Base-by-base conservation (phyloP, 179 eudicot species). In the Spergularia azorica region DNA sequence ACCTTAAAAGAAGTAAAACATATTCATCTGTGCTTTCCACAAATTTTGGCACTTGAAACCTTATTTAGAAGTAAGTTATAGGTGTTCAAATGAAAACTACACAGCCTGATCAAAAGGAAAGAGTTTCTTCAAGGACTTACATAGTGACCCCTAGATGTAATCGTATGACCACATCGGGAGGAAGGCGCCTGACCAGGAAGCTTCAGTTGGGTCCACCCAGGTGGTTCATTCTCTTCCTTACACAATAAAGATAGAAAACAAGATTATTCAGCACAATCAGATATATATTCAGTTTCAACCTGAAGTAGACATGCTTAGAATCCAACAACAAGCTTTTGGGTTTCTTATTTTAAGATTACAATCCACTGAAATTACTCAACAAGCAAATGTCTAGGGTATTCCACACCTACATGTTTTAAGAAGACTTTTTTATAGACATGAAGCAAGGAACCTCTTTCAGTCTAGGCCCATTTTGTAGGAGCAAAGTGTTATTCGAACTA, bases 111-210 rank as follows among this genome's bases (percentile, higher is more conserved):
- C 14, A 57, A 10, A 74, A 57, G 59, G 81, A 62, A 70, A 63
- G 41, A 69, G 71, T 65, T 70, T 78, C 56, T 21, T 66, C 51
- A 78, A 68, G 57, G 26, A 71, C 78, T 86, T 89, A 94, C 99
- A 85, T 89, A 84, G 86, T 89, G 98, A 73, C 98, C 98, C 81
- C 89, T 93, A 82, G 98, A 94, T 70, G 99, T 89, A 61, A 90
- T 82, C 62, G 96, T 87, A 84, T 96, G 99, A 65, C 99, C 99
- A 83, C 98, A 96, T 56, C 97, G 90, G 17, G 98, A 85, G 77
- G 93, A 84, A 79, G 99, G 98, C 76, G 97, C 85, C 86, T 94
- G 99, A 75, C 99, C 99, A 46, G 99, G 99, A 87, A 96, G 97
- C 96, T 96, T 96, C 81, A 96, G 74, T 75, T 94, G 96, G 69